These are phyloP conservation scores for Ustanciosporium gigantosporum DNA, from an alignment of 1,284 basidiomycete species.

Conservation along the genomic window DNA sequence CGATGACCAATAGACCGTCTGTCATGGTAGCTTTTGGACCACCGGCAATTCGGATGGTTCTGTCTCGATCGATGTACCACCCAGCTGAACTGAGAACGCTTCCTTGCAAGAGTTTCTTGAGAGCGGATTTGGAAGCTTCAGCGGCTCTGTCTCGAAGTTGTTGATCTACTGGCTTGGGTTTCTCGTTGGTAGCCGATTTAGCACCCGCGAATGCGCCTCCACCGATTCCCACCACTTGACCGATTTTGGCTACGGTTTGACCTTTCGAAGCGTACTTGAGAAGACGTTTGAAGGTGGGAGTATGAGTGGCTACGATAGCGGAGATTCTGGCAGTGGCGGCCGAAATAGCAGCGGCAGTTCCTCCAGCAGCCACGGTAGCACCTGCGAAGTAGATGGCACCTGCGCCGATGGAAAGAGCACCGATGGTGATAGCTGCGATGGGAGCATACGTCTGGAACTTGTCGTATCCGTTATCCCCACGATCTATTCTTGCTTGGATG, in stretches of 20 bases:
- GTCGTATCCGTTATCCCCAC: constrained; percentile 44
- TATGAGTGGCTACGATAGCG: constrained; percentile 33
- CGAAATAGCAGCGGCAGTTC: constrained; percentile 31
- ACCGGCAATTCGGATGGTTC: constrained; percentile 44
- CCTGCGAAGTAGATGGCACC: constrained; percentile 51
- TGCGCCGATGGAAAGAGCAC: constrained; percentile 36
- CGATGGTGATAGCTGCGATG: constrained; percentile 43
- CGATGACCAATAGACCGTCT: constrained; percentile 49
- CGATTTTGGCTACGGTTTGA: constrained; percentile 42
- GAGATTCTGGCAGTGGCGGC: constrained; percentile 34
- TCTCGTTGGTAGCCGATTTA: constrained; percentile 16
- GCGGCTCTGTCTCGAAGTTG: constrained; percentile 25
- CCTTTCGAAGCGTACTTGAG: constrained; percentile 45
- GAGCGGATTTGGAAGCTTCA: constrained; percentile 32
- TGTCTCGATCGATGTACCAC: constrained; percentile 50
- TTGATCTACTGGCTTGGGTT: constrained; percentile 34
- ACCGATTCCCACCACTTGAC: constrained; percentile 48
- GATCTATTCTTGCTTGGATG: constrained; percentile 45
- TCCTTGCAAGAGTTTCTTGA: constrained; percentile 42
- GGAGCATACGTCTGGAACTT: constrained; percentile 46
- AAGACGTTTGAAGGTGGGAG: constrained; percentile 39
- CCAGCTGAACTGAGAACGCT: constrained; percentile 48
- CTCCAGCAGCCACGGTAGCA: constrained; percentile 38
- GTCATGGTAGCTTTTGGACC: constrained; percentile 40
- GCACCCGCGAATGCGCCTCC: constrained; percentile 36